A percentile compares a stretch with the other conserved stretches of the same genome.
These are phyloP conservation scores for Fusarium coffeatum DNA, from an alignment of 2,329 filamentous ascomycete species.

Conservation along the genomic window DNA sequence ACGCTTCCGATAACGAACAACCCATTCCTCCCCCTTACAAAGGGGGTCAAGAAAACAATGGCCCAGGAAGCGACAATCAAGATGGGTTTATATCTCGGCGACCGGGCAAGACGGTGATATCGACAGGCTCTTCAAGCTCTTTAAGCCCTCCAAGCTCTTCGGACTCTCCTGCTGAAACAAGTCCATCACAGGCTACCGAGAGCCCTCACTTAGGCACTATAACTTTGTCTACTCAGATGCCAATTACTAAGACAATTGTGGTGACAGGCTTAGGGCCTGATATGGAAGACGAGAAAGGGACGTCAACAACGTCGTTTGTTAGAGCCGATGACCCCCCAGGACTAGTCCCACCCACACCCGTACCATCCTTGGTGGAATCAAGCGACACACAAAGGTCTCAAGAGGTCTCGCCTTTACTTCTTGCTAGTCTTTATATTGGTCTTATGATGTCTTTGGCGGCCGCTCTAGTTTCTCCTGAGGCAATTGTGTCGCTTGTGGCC, in stretches of 20 bases:
- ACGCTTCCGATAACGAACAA: neutral
- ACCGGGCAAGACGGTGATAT: neutral
- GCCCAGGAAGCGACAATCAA: neutral
- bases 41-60: neutral
- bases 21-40: neutral
- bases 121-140: neutral
- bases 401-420: neutral
- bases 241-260: conserved; percentile 34
- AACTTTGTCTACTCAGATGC: conserved; percentile 37
- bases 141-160: neutral
- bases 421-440: neutral
- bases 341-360: neutral
- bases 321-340: conserved; percentile 1
- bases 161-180: neutral
- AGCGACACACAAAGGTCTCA: neutral
- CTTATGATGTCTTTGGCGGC: neutral
- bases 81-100: neutral
- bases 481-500: neutral
- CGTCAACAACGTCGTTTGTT: neutral
- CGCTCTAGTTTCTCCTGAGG: neutral
- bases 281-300: neutral
- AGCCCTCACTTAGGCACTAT: conserved; percentile 41
- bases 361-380: neutral
- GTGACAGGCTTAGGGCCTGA: conserved; percentile 31
- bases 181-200: neutral